Conservation (phyloP, 305 asterid species). For the Rubia balearica region DNA sequence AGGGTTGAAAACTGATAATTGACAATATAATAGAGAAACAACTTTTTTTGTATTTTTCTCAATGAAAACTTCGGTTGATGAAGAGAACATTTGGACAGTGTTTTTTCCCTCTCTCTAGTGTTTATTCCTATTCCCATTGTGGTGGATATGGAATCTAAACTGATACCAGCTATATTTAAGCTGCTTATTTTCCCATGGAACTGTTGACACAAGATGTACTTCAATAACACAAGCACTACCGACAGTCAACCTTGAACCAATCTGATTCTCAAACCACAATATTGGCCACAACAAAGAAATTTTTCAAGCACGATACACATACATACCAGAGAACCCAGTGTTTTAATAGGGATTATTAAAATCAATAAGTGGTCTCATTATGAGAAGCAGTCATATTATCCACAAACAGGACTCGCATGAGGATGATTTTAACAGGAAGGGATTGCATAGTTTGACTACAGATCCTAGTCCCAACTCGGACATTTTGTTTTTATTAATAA, state of each 20-base stretch:
- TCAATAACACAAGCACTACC: background rate
- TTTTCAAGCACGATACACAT: background rate
- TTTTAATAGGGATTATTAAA: background rate
- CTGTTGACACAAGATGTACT: background rate
- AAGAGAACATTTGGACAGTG: conserved; percentile 7
- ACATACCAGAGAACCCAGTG: background rate
- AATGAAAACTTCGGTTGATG: conserved; percentile 15
- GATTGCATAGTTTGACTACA: background rate
- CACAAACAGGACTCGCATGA: background rate
- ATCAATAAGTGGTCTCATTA: background rate
- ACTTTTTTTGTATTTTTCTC: conserved; percentile 7
- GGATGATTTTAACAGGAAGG: background rate
- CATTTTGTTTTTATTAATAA: background rate
- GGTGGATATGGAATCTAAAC: background rate
- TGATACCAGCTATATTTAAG: background rate
- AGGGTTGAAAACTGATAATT: conserved; percentile 43
- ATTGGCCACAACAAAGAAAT: background rate
- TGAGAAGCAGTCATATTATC: background rate
- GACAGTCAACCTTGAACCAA: background rate
- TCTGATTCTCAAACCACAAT: background rate
- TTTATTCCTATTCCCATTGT: background rate
- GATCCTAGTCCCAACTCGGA: background rate
- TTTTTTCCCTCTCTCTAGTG: no score
- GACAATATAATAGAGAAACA: conserved; percentile 24
- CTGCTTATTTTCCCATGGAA: background rate